Percentiles rank a stretch among this genome's conserved stretches.
phyloP scores from a whole-genome alignment of 2,329 filamentous ascomycete species.

The Chrysosporium queenslandicum region DNA sequence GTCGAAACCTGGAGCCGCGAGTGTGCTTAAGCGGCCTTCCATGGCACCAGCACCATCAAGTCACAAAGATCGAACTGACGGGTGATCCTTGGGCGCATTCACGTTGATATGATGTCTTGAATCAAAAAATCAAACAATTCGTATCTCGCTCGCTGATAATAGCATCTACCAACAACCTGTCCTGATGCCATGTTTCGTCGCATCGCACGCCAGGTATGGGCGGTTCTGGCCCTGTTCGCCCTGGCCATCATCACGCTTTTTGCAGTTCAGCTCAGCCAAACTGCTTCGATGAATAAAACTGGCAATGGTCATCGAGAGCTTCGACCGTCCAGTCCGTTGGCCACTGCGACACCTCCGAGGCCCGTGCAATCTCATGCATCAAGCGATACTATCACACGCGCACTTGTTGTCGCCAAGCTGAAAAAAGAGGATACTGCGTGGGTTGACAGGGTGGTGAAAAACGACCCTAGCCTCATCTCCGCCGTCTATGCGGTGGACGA shows the following conservation, averaged over 20 bases:
- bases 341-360: neutral
- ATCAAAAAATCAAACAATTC: too few relatives aligned
- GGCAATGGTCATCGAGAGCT: neutral
- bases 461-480: conserved; percentile 41
- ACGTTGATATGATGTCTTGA: too few relatives aligned
- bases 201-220: neutral
- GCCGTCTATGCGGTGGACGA: conserved; percentile 47
- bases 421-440: conserved; percentile 45
- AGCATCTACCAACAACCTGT: too few relatives aligned
- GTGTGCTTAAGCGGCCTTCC: too few relatives aligned
- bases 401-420: conserved; percentile 46
- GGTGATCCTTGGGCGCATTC: too few relatives aligned
- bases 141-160: too few relatives aligned
- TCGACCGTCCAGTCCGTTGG: neutral
- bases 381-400: conserved; percentile 43
- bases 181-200: neutral
- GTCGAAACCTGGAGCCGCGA: too few relatives aligned
- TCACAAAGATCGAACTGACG: too few relatives aligned
- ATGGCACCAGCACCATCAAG: too few relatives aligned
- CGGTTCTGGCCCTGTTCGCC: neutral
- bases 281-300: neutral
- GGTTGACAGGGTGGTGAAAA: conserved; percentile 36
- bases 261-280: neutral
- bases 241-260: neutral
- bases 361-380: neutral